Conservation (phyloP, 371 early-diverging fungal genomes). For the Actinomortierella ambigua region DNA sequence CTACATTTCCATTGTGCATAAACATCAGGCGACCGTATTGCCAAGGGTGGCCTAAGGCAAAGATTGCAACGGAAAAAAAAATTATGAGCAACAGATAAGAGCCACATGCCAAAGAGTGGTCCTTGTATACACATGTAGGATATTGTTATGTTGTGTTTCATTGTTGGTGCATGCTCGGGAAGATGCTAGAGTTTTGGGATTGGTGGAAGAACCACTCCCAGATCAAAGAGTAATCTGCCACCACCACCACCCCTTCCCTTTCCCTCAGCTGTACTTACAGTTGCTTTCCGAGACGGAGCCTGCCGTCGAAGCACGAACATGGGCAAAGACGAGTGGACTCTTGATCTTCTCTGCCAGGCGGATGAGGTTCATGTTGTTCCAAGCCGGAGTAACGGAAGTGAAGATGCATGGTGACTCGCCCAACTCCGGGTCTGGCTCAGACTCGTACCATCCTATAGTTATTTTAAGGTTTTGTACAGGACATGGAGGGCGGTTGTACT, state of each 20-base stretch:
- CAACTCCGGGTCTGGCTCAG: constrained; percentile 22
- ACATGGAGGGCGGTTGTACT: too few species aligned
- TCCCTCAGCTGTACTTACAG: constrained; percentile 60
- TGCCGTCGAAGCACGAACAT: constrained; percentile 79
- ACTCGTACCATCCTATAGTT: constrained; percentile 64
- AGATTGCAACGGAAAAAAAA: background rate
- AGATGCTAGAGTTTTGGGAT: background rate
- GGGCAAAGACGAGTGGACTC: constrained; percentile 77
- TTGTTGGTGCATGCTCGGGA: background rate
- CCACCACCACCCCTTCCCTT: too few species aligned
- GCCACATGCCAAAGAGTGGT: too few species aligned
- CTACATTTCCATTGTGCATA: constrained; percentile 88
- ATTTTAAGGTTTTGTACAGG: too few species aligned
- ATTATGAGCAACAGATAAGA: too few species aligned
- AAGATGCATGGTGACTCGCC: constrained; percentile 72
- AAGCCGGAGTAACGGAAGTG: constrained; percentile 81
- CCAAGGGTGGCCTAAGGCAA: constrained; percentile 56
- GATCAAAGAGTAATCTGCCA: too few species aligned
- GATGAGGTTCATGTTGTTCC: constrained; percentile 78
- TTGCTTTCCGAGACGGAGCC: constrained; percentile 79
- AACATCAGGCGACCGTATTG: constrained; percentile 79
- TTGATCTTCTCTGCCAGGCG: constrained; percentile 78
- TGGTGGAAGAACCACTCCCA: too few species aligned
- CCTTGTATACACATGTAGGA: background rate
- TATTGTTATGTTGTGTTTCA: background rate